Evolutionary conservation across 257 asterid genomes (phyloP).

Genomic region (Cruciata laevipes): DNA sequence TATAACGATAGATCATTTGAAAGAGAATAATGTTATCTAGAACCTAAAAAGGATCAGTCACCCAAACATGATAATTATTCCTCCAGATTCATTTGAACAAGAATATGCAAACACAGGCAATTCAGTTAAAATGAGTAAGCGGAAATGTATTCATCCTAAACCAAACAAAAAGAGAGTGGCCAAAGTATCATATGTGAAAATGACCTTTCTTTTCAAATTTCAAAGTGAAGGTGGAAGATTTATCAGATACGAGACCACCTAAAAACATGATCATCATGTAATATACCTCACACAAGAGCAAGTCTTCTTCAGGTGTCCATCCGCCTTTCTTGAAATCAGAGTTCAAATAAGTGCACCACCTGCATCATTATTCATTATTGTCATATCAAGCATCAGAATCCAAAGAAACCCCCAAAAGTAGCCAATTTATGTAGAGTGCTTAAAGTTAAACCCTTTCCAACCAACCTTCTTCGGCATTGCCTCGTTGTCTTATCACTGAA

Average conservation of each 20-base stretch:
- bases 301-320: constrained; percentile 98
- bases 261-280: not conserved
- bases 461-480: constrained; percentile 97
- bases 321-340: constrained; percentile 99
- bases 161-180: not conserved
- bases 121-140: not conserved
- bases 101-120: constrained; percentile 2
- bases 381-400: constrained; percentile 18
- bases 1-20: not conserved
- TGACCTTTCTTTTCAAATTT: not conserved
- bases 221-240: not conserved
- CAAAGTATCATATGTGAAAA: not conserved
- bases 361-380: constrained; percentile 24
- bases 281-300: constrained; percentile 89
- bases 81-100: not conserved
- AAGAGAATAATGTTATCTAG: not conserved
- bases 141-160: not conserved
- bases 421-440: not conserved
- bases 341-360: constrained; percentile 98
- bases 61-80: not conserved
- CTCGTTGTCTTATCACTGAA: constrained; percentile 95
- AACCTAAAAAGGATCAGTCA: not conserved
- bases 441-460: constrained; percentile 25
- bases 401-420: constrained; percentile 7
- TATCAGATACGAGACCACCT: not conserved